Base-by-base conservation (phyloP, 1,284 basidiomycete genomes). In the Chalciporus sp. region DNA sequence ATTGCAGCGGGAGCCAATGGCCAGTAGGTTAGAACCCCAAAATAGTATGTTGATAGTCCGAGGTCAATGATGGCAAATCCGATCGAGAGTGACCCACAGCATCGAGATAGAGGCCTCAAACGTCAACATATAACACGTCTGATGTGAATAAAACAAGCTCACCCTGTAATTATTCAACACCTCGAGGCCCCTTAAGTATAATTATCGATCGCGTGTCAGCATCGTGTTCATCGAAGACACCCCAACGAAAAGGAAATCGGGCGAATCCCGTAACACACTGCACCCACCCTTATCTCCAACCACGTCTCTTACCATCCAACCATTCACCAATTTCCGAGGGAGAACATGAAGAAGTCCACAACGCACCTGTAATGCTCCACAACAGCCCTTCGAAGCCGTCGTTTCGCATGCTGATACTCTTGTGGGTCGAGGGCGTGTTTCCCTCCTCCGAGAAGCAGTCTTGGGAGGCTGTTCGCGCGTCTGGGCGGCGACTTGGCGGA, bases 161-260 rank as follows among this genome's bases (percentile, higher is more conserved):
- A 92, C 92, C 35, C 92, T 80, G 70, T 93, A 95, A 66, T 95
- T 94, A 61, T 93, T 91, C 53, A 98, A 75, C 42, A 89, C 74
- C 68, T 97, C 93, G 19, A 92, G 71, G 7, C 80, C 86, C 7
- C 87, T n/a, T 88, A 55, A 41, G 26, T 40, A 57, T 20, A 31
- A 47, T 14, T 56, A 45, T 23, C 47, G 17, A 23, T 17, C 28
- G 9, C 7, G n/a, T 42, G 37, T 70, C 48, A 69, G 62, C 16
- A 54, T 56, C 35, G 31, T 60, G 44, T 42, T 40, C 10, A 14
- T 14, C 41, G 35, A 29, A 41, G 9, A 49, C 28, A n/a, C 16
- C 16, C 16, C 31, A 20, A 23, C 14, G 33, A 20, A 49, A 55
- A 49, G 16, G 2, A 17, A 44, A 31, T 29, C 26, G 23, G 14